Evolutionary conservation across 306 rosid species (phyloP), one percentile per base, ranked within the genome.

Genomic region (Casuarina cunninghamiana): DNA sequence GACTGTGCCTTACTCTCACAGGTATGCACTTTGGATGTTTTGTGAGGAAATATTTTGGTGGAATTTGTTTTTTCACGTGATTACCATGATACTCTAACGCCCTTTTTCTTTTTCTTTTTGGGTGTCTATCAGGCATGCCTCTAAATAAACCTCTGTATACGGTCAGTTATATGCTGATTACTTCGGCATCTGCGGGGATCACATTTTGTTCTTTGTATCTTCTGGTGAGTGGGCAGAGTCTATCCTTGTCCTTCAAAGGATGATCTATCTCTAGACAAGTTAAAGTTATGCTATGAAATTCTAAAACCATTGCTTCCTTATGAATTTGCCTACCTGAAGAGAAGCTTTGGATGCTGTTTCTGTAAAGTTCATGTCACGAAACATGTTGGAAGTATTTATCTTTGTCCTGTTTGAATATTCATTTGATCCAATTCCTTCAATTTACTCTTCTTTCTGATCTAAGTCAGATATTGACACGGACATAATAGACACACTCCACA

Each of bases 161-260:
- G n/a, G 76, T 92, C 83, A 94, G 96, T 84, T 94, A 92, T 83
- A 83, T 86, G 96, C 82, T 94, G 82, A 81, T 89, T 74, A 92
- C 96, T 77, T 86, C 92, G 49, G 94, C 93, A 42, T 85, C 82
- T 63, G 90, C 97, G 13, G 96, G 98, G 75, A 73, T 90, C 77
- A 87, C 94, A 46, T 92, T 94, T 79, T 81, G 92, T 41, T 83
- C 88, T 63, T 73, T 94, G 53, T 94, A 94, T 79, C 63, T 87
- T 62, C 77, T 92, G 92, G 98, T 94, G 82, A 89, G 97, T 91
- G 67, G 13, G 43, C 15, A 43, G 15, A 41, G 48, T 43, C 16
- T 7, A 67, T 17, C 37, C 50, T 67, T 43, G 48, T 35, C 8
- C 71, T 43, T 41, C 42, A 35, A 67, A 3, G 71, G 50, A 26